phyloP scores from a whole-genome alignment of 2,329 filamentous ascomycete species.

The Fusarium pseudocircinatum region DNA sequence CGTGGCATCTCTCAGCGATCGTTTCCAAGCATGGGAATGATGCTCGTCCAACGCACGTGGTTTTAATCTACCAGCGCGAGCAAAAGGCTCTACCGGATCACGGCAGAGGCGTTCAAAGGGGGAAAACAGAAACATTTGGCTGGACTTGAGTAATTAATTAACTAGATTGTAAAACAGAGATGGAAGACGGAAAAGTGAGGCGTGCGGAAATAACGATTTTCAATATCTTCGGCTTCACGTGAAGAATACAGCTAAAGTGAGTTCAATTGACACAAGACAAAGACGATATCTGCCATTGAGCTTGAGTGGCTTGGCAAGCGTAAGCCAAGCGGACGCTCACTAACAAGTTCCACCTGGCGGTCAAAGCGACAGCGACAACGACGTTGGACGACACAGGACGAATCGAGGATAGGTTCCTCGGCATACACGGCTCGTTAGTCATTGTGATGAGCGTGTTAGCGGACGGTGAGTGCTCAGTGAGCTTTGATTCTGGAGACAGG shows the following conservation, averaged over 20 bases:
- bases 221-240: background rate
- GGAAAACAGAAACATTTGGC: background rate
- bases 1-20: conserved; percentile 22
- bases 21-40: conserved; percentile 12
- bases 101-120: conserved; percentile 9
- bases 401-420: background rate
- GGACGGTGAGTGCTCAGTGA: conserved; percentile 6
- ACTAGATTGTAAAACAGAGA: background rate
- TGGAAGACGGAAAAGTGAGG: background rate
- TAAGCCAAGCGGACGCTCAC: background rate
- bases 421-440: conserved; percentile 1
- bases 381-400: background rate
- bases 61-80: background rate
- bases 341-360: background rate
- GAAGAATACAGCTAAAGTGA: background rate
- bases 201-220: background rate
- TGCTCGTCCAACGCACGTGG: conserved; percentile 28
- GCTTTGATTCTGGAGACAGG: background rate
- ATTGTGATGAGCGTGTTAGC: conserved; percentile 5
- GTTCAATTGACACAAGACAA: background rate
- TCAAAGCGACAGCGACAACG: background rate
- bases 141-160: background rate
- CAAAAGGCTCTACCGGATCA: background rate
- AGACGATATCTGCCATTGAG: background rate
- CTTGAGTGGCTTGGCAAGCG: background rate